Base-by-base conservation (phyloP, 768 basidiomycete genomes). In the Termitomyces heimii region DNA sequence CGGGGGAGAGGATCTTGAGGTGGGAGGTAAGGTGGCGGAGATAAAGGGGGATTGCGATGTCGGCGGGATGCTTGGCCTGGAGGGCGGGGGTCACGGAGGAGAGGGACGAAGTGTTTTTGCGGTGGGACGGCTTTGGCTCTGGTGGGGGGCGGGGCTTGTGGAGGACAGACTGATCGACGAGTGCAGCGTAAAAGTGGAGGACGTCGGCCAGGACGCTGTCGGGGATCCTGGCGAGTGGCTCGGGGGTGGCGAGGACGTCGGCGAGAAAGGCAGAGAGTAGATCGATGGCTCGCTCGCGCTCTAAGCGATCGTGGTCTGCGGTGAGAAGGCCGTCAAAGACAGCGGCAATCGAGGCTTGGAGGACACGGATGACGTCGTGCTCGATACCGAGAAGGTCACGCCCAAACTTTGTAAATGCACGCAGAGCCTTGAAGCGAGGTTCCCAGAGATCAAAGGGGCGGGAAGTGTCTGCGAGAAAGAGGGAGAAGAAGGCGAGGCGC, bases 381-480 rank as follows among this genome's bases (percentile, higher is more conserved):
- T 91, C 89, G 62, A 89, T 79, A 20, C 89, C 89, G 35, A 82
- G 70, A 29, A 84, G 78, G 46, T 88, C 83, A 2, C 71, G 63
- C 6, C 86, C 88, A 40, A 74, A 79, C 58, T 75, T 79, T 35
- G 86, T 86, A 52, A 92, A 74, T 3, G 86, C 81, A 4, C 79
- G 71, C 1, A 91, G 73, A 2, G 89, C 88, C 59, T 83, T 85
- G 64, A 86, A 82, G 20, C 85, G 79, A 1, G 82, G 73, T 61
- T 89, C 87, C 78, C 89, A 89, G 0, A 88, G 71, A 26, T 91
- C 89, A n/a, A 71, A 60, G 3, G 73, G 75, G 89, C 89, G 91
- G 0, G 75, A 68, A 1, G 68, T 70, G 5, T 70, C 65, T 16
- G 70, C 76, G 3, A 82, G 71, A 66, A 92, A 84, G 32, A 90